Base-by-base conservation (phyloP, 2,329 filamentous ascomycete genomes). In the Lachnellula arida region DNA sequence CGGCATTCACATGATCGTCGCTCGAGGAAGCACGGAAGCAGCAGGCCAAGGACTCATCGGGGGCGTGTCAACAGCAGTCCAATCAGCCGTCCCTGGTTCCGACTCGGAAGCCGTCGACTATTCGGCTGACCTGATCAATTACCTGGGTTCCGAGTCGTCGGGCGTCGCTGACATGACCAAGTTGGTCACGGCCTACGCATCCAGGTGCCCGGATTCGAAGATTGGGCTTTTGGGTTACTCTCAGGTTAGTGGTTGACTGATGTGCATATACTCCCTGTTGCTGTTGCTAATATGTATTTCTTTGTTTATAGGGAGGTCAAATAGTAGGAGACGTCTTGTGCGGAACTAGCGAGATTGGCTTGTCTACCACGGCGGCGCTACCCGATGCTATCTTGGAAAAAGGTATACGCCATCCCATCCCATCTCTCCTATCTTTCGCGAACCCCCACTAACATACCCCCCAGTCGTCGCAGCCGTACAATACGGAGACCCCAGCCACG, bases 161-260 rank as follows among this genome's bases (percentile, higher is more conserved):
- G 71, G 71, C 12, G 67, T 72, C 12, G 55, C 59, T 11, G 68
- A 65, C 23, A 69, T 71, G 56, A 66, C 60, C 11, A 49, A 60
- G 8, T 58, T 71, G 39, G 65, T 71, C 34, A 55, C 65, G 49
- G 56, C 49, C 5, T 73, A 72, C 54, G 65, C 65, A 2, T 53
- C 64, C 17, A 68, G 65, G 47, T 70, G 69, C 22, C 61, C 62
- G 6, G 32, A 19, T 9, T 58, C 58, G 2, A 66, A 68, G 57
- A 69, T 73, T 49, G 72, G 70, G n/a, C 57, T 73, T 19, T 57
- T 73, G 54, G 71, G 71, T 2, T 72, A 72, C 59, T 68, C 65
- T 4, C 69, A 72, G 55, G 68, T 66, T 11, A 32, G 28, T 32
- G 28, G 3, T 8, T 32, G 9, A 32, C 28, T 11, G 28, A 32